These are phyloP conservation scores for Ceraceosorus bombacis DNA, from an alignment of 1,284 basidiomycete species.

Conservation along the genomic window DNA sequence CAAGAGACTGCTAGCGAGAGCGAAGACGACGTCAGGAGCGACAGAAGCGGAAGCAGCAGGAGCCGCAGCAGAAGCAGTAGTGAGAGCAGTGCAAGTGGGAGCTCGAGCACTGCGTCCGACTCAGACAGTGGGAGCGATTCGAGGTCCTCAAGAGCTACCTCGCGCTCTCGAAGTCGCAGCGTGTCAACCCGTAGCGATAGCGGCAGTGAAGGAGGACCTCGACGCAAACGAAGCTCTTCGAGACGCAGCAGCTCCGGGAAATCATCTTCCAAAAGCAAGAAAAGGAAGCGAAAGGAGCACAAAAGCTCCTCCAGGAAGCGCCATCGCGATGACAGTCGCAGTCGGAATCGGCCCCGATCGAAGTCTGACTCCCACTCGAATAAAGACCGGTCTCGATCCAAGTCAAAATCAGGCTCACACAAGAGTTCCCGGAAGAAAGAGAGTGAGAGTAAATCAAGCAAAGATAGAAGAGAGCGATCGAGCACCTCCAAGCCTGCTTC, in stretches of 20 bases:
- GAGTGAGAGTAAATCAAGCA: too few species aligned
- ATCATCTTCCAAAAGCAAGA: constrained; percentile 7
- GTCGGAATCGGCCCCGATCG: constrained; percentile 1
- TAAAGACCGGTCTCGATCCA: too few species aligned
- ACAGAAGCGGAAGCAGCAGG: constrained; percentile 14
- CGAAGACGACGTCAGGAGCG: constrained; percentile 15
- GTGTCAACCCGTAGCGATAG: too few species aligned
- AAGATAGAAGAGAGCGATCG: too few species aligned
- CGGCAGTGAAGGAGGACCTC: too few species aligned
- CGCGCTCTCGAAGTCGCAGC: too few species aligned
- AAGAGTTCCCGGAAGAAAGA: too few species aligned
- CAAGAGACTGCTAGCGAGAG: constrained; percentile 3
- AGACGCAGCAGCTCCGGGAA: too few species aligned
- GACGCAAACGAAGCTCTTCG: too few species aligned
- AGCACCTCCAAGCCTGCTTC: too few species aligned
- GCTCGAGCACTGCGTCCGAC: not conserved
- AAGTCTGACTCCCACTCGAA: not conserved
- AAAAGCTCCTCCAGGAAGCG: constrained; percentile 11
- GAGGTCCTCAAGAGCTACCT: too few species aligned
- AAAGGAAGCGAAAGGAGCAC: constrained; percentile 18
- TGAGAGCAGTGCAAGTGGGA: constrained; percentile 10
- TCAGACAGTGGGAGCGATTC: constrained; percentile 12
- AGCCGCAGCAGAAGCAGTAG: constrained; percentile 14
- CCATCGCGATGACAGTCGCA: not conserved
- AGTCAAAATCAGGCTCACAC: too few species aligned